Conservation (phyloP, 2,329 filamentous ascomycete genomes). For the Furcasterigmium furcatum region DNA sequence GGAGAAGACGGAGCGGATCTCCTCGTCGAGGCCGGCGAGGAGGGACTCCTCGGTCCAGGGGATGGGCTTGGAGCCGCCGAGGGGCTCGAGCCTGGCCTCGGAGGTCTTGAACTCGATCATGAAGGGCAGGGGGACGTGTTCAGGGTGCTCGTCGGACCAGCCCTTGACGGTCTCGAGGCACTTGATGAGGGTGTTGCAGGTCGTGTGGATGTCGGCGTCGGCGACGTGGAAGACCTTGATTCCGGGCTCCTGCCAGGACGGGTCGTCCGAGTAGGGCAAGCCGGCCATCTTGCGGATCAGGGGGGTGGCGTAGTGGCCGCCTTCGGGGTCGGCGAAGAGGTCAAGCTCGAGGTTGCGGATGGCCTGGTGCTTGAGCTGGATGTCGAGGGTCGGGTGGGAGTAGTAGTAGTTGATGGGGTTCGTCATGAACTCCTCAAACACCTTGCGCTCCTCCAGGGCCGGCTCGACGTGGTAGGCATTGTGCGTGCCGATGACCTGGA, state of each 20-base stretch:
- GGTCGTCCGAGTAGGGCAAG: slow-evolving; percentile 31
- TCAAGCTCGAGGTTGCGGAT: slow-evolving; percentile 46
- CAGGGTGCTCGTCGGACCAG: slow-evolving; percentile 39
- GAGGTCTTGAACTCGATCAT: slow-evolving; percentile 46
- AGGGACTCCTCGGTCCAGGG: slow-evolving; percentile 37
- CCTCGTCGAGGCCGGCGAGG: slow-evolving; percentile 39
- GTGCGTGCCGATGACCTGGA: slow-evolving; percentile 48
- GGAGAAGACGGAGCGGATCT: slow-evolving; percentile 41
- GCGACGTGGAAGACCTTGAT: slow-evolving; percentile 49
- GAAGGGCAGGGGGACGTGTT: slow-evolving; percentile 42
- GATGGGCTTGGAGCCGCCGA: slow-evolving; percentile 30
- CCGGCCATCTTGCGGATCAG: slow-evolving; percentile 36
- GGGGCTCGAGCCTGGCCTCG: slow-evolving; percentile 12
- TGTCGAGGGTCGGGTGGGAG: slow-evolving; percentile 38
- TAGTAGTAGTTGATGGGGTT: slow-evolving; percentile 40
- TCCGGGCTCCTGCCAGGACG: slow-evolving; percentile 34
- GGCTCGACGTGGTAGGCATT: slow-evolving; percentile 49
- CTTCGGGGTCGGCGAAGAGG: slow-evolving; percentile 42
- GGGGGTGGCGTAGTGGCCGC: slow-evolving; percentile 42
- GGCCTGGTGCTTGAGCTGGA: slow-evolving; percentile 40
- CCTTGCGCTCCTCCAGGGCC: slow-evolving; percentile 31
- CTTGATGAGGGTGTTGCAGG: slow-evolving; percentile 41
- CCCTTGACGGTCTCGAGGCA: slow-evolving; percentile 38
- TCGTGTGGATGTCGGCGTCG: slow-evolving; percentile 40
- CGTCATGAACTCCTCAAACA: slow-evolving; percentile 33